Base-by-base conservation (phyloP, 768 basidiomycete species). In the Fomitopsis pulvina region DNA sequence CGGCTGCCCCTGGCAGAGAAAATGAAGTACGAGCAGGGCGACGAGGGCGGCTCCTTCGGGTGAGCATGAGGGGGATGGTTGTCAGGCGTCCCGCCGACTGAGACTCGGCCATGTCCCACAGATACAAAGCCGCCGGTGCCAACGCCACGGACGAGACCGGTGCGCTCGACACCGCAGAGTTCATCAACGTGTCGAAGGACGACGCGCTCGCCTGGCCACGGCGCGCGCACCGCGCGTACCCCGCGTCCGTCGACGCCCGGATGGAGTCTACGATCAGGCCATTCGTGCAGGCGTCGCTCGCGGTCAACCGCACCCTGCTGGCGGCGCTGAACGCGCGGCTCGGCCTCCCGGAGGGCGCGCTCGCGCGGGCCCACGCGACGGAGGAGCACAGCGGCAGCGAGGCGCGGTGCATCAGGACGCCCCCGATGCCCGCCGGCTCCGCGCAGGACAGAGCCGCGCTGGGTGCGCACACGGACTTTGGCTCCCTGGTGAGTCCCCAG, bases 1-100 rank as follows among this genome's bases (percentile, higher is more conserved):
- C 61, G 54, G 1, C 61, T 77, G 0, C 67, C 71, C 1, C 52
- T 72, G 2, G 70, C 68, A 8, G 75, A 75, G 48, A 73, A 72
- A 57, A 50, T 70, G 58, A 59, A 62, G 46, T 76, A 60, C 43
- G 73, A 75, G 56, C 71, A 73, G 41, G 75, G 72, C 0, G 69
- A 72, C 34, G 52, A 47, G 1, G 74, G 73, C 0, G 53, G 54
- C n/a, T 72, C 72, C 1, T 72, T 68, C 41, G 73, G 73, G 71
- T 14, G 3, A 10, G 8, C 38, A 47, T 38, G 11, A 10, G 27
- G 5, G 7, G 45, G 11, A 41, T 24, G 16, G 34, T 27, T 20
- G 8, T 12, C 18, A 20, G 14, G 24, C 25, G 5, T 44, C 20
- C 25, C 20, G 10, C 5, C 22, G n/a, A 29, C 44, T 11, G 24